Base-by-base conservation (phyloP, 2,329 filamentous ascomycete species). In the Stylonectria norvegica region DNA sequence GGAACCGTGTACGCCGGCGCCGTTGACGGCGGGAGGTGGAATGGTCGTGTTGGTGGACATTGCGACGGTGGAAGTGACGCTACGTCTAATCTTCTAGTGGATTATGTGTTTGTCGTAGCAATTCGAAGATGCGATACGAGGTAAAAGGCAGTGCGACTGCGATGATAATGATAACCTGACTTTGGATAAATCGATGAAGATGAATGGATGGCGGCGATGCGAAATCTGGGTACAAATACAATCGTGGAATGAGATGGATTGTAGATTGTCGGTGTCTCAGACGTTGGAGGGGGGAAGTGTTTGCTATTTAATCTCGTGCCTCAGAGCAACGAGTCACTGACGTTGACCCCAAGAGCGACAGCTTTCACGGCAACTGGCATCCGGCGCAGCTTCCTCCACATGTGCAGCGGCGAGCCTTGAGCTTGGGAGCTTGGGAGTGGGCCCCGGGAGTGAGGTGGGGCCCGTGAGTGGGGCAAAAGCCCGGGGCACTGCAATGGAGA, bases 11-110 rank as follows among this genome's bases (percentile, higher is more conserved):
- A n/a, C n/a, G n/a, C n/a, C n/a, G n/a, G n/a, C n/a, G 40, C 55
- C 57, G 44, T 60, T 62, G 42, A 57, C 23, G 23, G 47, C 42
- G 38, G 38, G 52, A 48, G 39, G 42, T 48, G 30, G 50, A 30
- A 16, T 18, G 16, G 40, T 25, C 36, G 39, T 46, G 17, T 20
- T 39, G 27, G 36, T 25, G 30, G 23, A 27, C 30, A 19, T 32
- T 15, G 14, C 25, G 27, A 27, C 32, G 17, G 33, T 35, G 23
- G 23, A 20, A n/a, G n/a, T n/a, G n/a, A n/a, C n/a, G n/a, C n/a
- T n/a, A n/a, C n/a, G n/a, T n/a, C n/a, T n/a, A n/a, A n/a, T n/a
- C n/a, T n/a, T n/a, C n/a, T n/a, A n/a, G n/a, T n/a, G n/a, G n/a
- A n/a, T n/a, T n/a, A n/a, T n/a, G n/a, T n/a, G n/a, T n/a, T n/a